A percentile compares a stretch with the other conserved stretches of the same genome.
phyloP scores from a whole-genome alignment of 75 land plant genomes.

The Pseudotsuga menziesii region DNA sequence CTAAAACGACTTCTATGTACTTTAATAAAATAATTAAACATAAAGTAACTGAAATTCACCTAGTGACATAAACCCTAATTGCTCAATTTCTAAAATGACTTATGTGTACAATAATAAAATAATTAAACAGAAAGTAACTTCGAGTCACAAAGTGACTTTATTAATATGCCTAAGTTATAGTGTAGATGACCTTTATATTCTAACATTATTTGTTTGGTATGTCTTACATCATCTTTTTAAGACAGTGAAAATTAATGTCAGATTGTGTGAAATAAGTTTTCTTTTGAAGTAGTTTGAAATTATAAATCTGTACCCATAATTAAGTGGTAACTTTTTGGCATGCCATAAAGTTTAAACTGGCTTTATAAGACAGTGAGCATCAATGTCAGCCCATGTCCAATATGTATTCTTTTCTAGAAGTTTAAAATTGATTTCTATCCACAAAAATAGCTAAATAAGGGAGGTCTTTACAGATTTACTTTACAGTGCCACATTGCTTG shows the following conservation, averaged over 20 bases:
- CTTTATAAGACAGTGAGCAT: background rate
- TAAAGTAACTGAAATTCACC: too few relatives aligned
- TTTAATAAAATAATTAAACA: too few relatives aligned
- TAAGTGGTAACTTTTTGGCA: background rate
- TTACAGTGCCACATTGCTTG: background rate
- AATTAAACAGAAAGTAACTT: too few relatives aligned
- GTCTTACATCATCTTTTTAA: background rate
- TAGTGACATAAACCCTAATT: too few relatives aligned
- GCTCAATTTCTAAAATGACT: too few relatives aligned
- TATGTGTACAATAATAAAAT: too few relatives aligned
- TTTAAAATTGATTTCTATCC: background rate
- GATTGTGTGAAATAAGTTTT: background rate
- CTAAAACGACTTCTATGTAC: too few relatives aligned
- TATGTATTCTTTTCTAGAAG: background rate
- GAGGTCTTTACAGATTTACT: background rate
- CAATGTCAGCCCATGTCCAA: background rate
- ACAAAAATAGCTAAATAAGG: background rate
- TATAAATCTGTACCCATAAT: background rate
- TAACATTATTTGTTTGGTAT: background rate
- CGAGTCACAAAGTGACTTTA: too few relatives aligned
- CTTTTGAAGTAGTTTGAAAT: background rate
- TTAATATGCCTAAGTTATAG: too few relatives aligned
- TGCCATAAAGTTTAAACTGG: background rate
- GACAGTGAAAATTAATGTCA: background rate
- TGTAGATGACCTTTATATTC: too few relatives aligned